phyloP scores from a whole-genome alignment of 495 filamentous ascomycete species.

The Lineolata rhizophorae region DNA sequence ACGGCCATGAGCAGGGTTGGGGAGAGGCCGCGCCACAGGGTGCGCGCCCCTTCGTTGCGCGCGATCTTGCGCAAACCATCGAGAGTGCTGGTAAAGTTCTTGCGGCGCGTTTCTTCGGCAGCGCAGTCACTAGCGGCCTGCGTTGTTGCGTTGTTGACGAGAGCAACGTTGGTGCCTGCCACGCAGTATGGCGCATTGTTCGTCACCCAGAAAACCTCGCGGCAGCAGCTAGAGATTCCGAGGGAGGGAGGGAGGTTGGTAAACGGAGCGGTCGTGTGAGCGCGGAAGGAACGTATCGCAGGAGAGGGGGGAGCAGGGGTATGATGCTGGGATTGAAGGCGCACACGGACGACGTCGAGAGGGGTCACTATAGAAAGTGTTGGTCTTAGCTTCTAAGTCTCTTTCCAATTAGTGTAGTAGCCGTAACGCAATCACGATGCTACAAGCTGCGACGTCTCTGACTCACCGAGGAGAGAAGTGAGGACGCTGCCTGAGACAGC shows the following conservation, averaged over 20 bases:
- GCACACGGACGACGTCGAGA: slow-evolving; percentile 88
- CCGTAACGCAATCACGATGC: not conserved
- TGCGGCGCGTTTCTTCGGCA: slow-evolving; percentile 62
- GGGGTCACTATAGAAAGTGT: slow-evolving; percentile 82
- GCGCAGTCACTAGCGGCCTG: slow-evolving; percentile 43
- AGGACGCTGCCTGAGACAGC: slow-evolving; percentile 77
- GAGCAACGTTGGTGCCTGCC: slow-evolving; percentile 22
- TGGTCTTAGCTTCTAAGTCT: too few relatives aligned
- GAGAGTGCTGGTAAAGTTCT: slow-evolving; percentile 71
- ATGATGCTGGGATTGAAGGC: slow-evolving; percentile 62
- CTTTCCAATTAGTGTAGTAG: too few relatives aligned
- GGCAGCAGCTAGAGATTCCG: slow-evolving; percentile 85
- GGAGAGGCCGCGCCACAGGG: slow-evolving; percentile 82
- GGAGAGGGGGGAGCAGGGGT: slow-evolving; percentile 18
- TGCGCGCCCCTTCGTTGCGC: slow-evolving; percentile 70
- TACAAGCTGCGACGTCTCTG: not conserved
- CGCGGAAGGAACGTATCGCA: slow-evolving; percentile 1
- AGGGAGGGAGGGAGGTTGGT: slow-evolving; percentile 49
- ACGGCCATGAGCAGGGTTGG: slow-evolving; percentile 89
- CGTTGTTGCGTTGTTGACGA: slow-evolving; percentile 17
- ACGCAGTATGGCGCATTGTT: slow-evolving; percentile 70
- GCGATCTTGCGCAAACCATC: slow-evolving; percentile 91
- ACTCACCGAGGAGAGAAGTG: slow-evolving; percentile 69
- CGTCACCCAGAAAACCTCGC: slow-evolving; percentile 91
- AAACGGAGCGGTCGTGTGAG: slow-evolving; percentile 23